These are phyloP conservation scores for Calonectria montana DNA, from an alignment of 2,329 filamentous ascomycete genomes.

Conservation along the genomic window DNA sequence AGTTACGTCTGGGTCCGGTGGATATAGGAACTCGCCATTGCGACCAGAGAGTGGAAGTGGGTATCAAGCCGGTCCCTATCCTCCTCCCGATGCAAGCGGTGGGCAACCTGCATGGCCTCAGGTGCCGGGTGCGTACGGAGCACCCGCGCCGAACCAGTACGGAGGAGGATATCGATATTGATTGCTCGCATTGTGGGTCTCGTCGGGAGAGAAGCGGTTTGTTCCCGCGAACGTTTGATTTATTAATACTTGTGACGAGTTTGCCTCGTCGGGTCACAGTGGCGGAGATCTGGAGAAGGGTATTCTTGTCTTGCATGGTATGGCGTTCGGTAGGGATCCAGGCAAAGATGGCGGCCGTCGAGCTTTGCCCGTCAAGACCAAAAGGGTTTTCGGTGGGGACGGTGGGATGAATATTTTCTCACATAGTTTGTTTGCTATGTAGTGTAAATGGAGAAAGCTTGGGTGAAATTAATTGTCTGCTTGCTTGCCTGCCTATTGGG, in stretches of 20 bases:
- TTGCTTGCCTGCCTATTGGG: background rate
- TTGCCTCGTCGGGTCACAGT: conserved; percentile 7
- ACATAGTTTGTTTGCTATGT: background rate
- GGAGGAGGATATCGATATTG: conserved; percentile 51
- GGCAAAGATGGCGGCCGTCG: conserved; percentile 29
- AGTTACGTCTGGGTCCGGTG: conserved; percentile 51
- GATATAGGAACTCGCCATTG: conserved; percentile 65
- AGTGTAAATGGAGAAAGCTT: conserved; percentile 17
- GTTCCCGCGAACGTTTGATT: conserved; percentile 11
- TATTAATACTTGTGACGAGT: conserved; percentile 16
- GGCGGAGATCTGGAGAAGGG: conserved; percentile 19
- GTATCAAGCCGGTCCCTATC: conserved; percentile 45
- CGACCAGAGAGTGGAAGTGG: conserved; percentile 55
- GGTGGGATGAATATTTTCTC: conserved; percentile 9
- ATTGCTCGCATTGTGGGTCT: background rate
- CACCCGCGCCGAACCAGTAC: conserved; percentile 49
- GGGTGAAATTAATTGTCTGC: conserved; percentile 7
- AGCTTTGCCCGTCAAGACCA: conserved; percentile 32
- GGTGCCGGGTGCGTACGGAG: conserved; percentile 44
- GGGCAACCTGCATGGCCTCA: conserved; percentile 44
- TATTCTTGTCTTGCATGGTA: conserved; percentile 43
- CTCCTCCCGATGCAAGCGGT: conserved; percentile 42
- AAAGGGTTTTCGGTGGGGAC: conserved; percentile 17
- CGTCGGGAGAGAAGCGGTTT: background rate
- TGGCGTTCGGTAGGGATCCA: conserved; percentile 41